phyloP scores from a whole-genome alignment of 495 filamentous ascomycete genomes.

The Daldinia bambusicola region DNA sequence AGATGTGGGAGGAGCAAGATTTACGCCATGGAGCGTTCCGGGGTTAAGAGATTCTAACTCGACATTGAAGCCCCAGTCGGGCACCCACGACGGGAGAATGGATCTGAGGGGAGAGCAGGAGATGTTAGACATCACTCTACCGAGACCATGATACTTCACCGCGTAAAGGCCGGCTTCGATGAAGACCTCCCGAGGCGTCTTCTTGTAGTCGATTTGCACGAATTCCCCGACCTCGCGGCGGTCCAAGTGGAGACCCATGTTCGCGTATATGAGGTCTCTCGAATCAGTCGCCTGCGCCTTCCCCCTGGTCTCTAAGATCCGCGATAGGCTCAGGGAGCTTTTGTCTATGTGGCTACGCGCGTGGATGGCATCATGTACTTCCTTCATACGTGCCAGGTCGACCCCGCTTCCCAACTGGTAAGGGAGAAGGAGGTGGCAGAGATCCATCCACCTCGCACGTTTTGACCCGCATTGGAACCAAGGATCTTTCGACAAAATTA shows the following conservation, averaged over 20 bases:
- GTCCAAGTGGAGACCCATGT: slow-evolving; percentile 20
- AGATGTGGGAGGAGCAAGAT: neutral
- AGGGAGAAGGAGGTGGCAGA: neutral
- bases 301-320: neutral
- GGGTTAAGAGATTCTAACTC: neutral
- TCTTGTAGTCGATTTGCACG: slow-evolving; percentile 15
- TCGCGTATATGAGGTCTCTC: slow-evolving; percentile 18
- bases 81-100: slow-evolving; percentile 25
- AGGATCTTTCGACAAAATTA: neutral
- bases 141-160: neutral
- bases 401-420: neutral
- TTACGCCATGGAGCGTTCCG: neutral
- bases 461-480: slow-evolving; percentile 8
- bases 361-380: slow-evolving; percentile 14
- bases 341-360: neutral
- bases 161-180: slow-evolving; percentile 11
- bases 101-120: slow-evolving; percentile 8
- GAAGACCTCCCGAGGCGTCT: slow-evolving; percentile 7
- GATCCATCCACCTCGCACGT: neutral
- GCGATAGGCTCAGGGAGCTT: neutral
- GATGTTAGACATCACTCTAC: neutral
- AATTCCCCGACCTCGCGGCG: neutral
- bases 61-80: slow-evolving; percentile 14
- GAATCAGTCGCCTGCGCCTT: slow-evolving; percentile 6
- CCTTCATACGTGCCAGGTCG: neutral